Conservation (phyloP, 78 protist genomes). For the Dictyostelium firmibasis region DNA sequence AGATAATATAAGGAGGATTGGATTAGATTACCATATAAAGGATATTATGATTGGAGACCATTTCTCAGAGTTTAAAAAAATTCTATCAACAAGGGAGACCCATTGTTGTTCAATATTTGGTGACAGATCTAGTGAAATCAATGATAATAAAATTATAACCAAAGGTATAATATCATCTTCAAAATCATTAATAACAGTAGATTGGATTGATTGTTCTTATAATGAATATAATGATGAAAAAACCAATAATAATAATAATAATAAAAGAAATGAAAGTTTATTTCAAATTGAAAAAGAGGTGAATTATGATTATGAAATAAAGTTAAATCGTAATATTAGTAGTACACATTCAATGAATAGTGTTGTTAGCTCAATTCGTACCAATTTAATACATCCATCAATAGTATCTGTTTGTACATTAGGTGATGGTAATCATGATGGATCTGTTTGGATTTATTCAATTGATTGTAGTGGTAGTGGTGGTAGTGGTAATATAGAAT, state of each 20-base stretch:
- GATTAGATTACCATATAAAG: neutral
- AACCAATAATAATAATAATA: neutral
- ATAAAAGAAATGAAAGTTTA: neutral
- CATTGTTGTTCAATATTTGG: neutral
- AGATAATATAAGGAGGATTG: neutral
- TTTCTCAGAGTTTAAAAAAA: neutral
- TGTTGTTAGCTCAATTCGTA: neutral
- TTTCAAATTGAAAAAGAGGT: neutral
- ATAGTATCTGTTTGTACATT: neutral
- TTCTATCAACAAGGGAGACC: neutral
- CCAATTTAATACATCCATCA: neutral
- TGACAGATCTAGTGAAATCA: neutral
- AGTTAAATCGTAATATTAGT: neutral
- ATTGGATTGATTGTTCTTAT: neutral
- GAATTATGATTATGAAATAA: neutral
- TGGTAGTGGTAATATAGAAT: too few relatives aligned
- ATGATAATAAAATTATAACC: neutral
- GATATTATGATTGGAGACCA: neutral
- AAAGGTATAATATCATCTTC: neutral
- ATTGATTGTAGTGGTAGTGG: too few relatives aligned
- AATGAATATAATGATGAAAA: neutral
- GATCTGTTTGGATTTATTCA: neutral
- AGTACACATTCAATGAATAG: neutral
- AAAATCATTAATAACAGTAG: neutral
- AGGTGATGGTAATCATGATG: constrained; percentile 1